Base-by-base conservation (phyloP, 2,329 filamentous ascomycete species). In the Chaetomiaceae sp. region DNA sequence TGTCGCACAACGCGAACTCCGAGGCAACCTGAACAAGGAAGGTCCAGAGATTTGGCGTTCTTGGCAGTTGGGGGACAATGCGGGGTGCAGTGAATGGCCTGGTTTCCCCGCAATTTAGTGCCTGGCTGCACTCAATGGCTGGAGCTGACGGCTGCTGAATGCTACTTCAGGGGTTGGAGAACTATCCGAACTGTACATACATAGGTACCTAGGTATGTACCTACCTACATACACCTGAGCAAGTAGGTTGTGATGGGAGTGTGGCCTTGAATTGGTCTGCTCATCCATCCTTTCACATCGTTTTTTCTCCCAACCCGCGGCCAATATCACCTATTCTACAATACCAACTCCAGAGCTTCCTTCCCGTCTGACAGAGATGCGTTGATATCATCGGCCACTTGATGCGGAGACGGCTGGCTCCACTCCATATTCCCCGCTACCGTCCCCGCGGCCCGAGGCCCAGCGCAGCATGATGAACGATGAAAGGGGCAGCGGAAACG, bases 1-100 rank as follows among this genome's bases (percentile, higher is more conserved):
- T 20, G 32, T 46, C 20, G 16, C 51, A 30, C 33, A 45, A 11
- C 45, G 32, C 38, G n/a, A 40, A 40, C n/a, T 2, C 46, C 34
- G 34, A 50, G 27, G 51, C 20, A 23, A 18, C 36, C 43, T 34
- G 10, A 53, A 53, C 51, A 41, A 25, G 51, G 46, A 50, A 49
- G 46, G 51, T 50, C 45, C 21, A 32, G 11, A 20, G 27, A 30
- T 25, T 20, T 16, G 41, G 36, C 11, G 34, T 10, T 20, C 47
- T 49, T 49, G 47, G 52, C 46, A 46, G 13, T 46, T 50, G 46
- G 47, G 40, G 51, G n/a, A 33, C 16, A 46, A 50, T 54, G 52
- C 52, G 52, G 52, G 52, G 52, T 50, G 37, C 45, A 38, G 32
- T 9, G 16, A 23, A 23, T 9, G 21, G 13, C n/a, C 10, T 9